Conservation (phyloP, 169 alveolate genomes). For the Cryptosporidium muris region DNA sequence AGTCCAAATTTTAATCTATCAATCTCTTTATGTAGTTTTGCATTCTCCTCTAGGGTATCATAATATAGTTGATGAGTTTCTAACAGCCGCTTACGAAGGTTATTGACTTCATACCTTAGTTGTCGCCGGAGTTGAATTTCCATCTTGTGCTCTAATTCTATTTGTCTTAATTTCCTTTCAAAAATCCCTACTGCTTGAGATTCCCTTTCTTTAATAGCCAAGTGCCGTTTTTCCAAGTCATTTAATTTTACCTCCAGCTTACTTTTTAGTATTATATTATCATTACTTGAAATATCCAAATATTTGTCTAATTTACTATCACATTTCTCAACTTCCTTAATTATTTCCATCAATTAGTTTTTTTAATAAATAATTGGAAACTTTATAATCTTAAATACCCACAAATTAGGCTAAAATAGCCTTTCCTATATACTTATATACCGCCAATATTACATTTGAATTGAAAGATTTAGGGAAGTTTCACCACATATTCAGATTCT, state of each 20-base stretch:
- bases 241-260: slow-evolving; percentile 57
- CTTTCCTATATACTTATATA: too few species aligned
- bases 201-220: slow-evolving; percentile 61
- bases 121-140: slow-evolving; percentile 48
- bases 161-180: slow-evolving; percentile 50
- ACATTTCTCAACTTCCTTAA: too few species aligned
- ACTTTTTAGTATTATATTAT: slow-evolving; percentile 27
- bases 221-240: slow-evolving; percentile 51
- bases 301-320: slow-evolving; percentile 7
- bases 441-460: too few species aligned
- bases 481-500: too few species aligned
- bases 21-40: slow-evolving; percentile 14
- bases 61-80: slow-evolving; percentile 57
- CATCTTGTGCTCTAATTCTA: slow-evolving; percentile 62
- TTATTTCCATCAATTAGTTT: too few species aligned
- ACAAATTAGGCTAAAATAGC: not conserved
- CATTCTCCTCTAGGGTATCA: slow-evolving; percentile 63
- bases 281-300: slow-evolving; percentile 25
- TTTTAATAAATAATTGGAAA: too few species aligned
- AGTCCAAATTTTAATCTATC: slow-evolving; percentile 4
- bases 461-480: too few species aligned
- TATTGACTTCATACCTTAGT: slow-evolving; percentile 64
- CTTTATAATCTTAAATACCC: not conserved
- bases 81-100: slow-evolving; percentile 29
- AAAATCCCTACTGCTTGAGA: slow-evolving; percentile 62